These are phyloP conservation scores for Curvularia eragrostidis DNA, from an alignment of 2,329 filamentous ascomycete species.

Conservation along the genomic window DNA sequence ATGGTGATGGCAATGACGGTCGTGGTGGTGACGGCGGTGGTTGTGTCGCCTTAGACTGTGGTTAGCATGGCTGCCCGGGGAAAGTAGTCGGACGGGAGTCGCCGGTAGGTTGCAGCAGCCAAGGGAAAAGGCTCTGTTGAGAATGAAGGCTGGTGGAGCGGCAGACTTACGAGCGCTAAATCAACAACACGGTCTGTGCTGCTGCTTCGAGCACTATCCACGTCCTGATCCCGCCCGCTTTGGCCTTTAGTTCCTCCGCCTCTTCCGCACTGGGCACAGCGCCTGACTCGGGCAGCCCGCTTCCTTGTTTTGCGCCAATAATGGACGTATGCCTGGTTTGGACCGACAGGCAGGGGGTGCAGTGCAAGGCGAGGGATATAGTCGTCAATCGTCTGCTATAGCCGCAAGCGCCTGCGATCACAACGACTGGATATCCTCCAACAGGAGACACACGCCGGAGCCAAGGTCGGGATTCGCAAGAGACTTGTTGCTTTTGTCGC, in stretches of 20 bases:
- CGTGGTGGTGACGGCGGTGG: background rate
- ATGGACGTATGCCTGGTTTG: background rate
- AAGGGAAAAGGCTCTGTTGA: slow-evolving; percentile 28
- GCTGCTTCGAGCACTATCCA: slow-evolving; percentile 13
- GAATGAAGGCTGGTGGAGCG: slow-evolving; percentile 31
- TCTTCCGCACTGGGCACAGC: slow-evolving; percentile 18
- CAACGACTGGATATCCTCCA: background rate
- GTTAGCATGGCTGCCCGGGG: slow-evolving; percentile 33
- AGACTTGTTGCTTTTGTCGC: slow-evolving; percentile 18
- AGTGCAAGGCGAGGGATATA: background rate
- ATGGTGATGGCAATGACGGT: background rate
- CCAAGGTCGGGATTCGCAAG: slow-evolving; percentile 7
- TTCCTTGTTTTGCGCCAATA: slow-evolving; percentile 11
- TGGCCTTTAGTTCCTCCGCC: slow-evolving; percentile 26
- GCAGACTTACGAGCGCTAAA: slow-evolving; percentile 17
- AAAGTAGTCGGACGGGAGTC: slow-evolving; percentile 20
- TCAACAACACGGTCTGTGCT: slow-evolving; percentile 9
- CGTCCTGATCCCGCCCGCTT: slow-evolving; percentile 24
- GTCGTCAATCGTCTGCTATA: background rate
- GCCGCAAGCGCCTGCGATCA: background rate
- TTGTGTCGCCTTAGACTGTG: slow-evolving; percentile 24
- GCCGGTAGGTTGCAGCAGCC: slow-evolving; percentile 14
- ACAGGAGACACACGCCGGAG: slow-evolving; percentile 3
- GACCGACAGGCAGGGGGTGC: background rate
- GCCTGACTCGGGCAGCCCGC: slow-evolving; percentile 9